Percentiles rank a stretch among this genome's conserved stretches.
These are phyloP conservation scores for Knoxia roxburghii DNA, from an alignment of 257 asterid genomes.

Conservation along the genomic window DNA sequence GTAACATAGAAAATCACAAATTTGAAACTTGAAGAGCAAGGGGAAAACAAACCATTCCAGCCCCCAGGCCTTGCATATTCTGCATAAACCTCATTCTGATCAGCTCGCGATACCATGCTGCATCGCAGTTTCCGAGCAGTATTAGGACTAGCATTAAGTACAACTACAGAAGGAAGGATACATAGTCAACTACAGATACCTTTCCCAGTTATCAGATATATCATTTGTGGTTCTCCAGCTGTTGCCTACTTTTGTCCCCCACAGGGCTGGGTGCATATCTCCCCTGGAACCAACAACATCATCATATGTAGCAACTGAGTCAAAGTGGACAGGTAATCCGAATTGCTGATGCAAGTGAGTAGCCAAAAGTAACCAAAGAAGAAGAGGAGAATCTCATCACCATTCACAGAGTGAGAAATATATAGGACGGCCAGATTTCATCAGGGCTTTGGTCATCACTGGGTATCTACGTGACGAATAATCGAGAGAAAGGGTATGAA, in stretches of 20 bases:
- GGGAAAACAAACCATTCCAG: slow-evolving; percentile 72
- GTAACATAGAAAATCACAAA: background rate
- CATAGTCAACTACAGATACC: slow-evolving; percentile 29
- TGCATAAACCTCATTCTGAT: slow-evolving; percentile 82
- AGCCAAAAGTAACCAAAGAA: background rate
- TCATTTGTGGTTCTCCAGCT: slow-evolving; percentile 94
- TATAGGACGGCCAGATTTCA: slow-evolving; percentile 67
- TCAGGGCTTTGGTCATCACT: slow-evolving; percentile 75
- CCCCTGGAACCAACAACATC: slow-evolving; percentile 46
- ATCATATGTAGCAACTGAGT: background rate
- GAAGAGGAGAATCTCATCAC: slow-evolving; percentile 22
- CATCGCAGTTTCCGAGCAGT: slow-evolving; percentile 8
- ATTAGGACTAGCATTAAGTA: background rate
- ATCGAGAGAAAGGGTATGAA: too few relatives aligned
- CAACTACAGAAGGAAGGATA: background rate
- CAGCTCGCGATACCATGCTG: slow-evolving; percentile 86
- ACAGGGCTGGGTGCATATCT: slow-evolving; percentile 85
- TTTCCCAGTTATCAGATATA: slow-evolving; percentile 72
- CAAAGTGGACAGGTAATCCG: background rate
- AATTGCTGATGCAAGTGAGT: too few relatives aligned
- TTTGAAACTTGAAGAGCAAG: background rate
- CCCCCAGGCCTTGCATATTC: slow-evolving; percentile 84
- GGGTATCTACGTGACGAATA: slow-evolving; percentile 45
- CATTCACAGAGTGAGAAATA: slow-evolving; percentile 89
- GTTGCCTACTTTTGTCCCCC: slow-evolving; percentile 70